phyloP scores from a whole-genome alignment of 139 green algal species.

The Zygnema circumcarinatum region DNA sequence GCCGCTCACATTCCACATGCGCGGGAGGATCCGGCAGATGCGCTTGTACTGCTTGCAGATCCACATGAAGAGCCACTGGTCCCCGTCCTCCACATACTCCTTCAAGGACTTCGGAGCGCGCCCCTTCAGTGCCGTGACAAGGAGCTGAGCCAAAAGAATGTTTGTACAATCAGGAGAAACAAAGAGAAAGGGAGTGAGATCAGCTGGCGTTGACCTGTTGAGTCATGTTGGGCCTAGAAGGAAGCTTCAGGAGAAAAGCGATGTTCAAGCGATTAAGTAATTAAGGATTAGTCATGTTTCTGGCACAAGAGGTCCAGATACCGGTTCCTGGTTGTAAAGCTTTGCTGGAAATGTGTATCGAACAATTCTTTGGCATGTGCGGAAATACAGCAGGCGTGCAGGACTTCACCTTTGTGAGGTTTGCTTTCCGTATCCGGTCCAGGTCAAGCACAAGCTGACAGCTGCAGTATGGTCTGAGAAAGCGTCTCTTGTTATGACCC shows the following conservation, averaged over 20 bases:
- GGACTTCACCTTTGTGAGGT: conserved; percentile 32
- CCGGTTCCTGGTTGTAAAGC: too few species aligned
- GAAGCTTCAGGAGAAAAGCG: neutral
- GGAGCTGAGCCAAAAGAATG: neutral
- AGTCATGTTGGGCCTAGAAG: neutral
- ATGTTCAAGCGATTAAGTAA: too few species aligned
- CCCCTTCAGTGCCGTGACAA: neutral
- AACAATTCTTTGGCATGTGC: too few species aligned
- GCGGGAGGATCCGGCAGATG: conserved; percentile 25
- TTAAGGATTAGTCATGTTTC: too few species aligned
- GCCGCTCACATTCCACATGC: conserved; percentile 39
- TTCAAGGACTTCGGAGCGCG: conserved; percentile 1
- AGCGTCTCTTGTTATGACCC: conserved; percentile 6
- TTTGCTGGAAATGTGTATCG: too few species aligned
- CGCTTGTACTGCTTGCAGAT: conserved; percentile 19
- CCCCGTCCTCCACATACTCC: conserved; percentile 33
- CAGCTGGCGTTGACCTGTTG: neutral
- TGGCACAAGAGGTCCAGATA: too few species aligned
- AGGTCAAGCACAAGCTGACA: conserved; percentile 39
- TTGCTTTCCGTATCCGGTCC: conserved; percentile 29
- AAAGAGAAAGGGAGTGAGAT: conserved; percentile 21
- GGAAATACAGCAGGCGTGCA: too few species aligned
- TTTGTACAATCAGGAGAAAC: neutral
- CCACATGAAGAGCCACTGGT: conserved; percentile 34
- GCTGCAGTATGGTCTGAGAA: conserved; percentile 15